Base-by-base conservation (phyloP, 768 basidiomycete species). In the Neoboletus magnificus region DNA sequence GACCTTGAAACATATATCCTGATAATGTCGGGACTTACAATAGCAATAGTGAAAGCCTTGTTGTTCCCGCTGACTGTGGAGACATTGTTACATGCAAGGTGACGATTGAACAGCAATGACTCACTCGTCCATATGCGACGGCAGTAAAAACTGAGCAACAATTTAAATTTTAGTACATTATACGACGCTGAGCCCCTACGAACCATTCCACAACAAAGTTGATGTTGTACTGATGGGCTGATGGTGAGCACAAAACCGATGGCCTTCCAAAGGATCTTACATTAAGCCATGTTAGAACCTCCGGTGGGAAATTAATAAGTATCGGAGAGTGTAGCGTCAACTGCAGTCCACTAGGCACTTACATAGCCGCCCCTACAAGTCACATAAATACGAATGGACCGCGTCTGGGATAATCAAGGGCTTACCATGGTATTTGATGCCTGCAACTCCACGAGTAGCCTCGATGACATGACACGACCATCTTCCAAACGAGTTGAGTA, bases 61-160 rank as follows among this genome's bases (percentile, higher is more conserved):
- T 63, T 63, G 10, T 54, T 60, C 29, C 50, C 58, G 15, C 62
- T 63, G 16, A 63, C 62, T 63, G 20, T n/a, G 16, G 16, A 41
- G 22, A 27, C 8, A 18, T 43, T 4, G 50, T 0, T 32, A 4
- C 15, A 4, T 12, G 43, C 5, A 15, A 36, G 11, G 12, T 4
- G 12, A 15, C 1, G 37, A 29, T 23, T 18, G 16, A 15, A 36
- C 3, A 5, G 18, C 4, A 37, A 30, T 4, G 23, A 50, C 60
- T 48, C 25, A 62, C 61, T 59, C 9, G 45, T 55, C 61, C 61
- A 62, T 49, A 55, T 36, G 2, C 60, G 61, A 48, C 12, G 30
- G 18, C 56, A 62, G 32, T 62, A 62, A 39, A 62, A 62, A 25
- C 62, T 62, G 33, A 23, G 3, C 11, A 41, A 27, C 0, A 15